Percentiles rank a stretch among this genome's conserved stretches.
Conservation (phyloP, 257 asterid genomes). For the Nicotiana tabacum region DNA sequence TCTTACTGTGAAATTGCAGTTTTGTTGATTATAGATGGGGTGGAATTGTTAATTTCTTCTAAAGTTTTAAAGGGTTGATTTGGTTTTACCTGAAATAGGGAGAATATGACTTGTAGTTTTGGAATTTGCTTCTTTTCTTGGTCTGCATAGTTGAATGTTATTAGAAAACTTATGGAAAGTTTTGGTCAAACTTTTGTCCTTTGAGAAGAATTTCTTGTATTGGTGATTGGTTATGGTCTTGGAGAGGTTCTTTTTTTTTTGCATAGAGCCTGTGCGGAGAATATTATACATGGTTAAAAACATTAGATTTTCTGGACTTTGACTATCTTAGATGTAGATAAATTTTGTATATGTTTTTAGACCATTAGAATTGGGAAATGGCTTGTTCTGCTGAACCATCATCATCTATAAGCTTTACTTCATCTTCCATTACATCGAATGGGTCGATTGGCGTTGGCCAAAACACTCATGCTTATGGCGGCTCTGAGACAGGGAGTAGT, state of each 20-base stretch:
- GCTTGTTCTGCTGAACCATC: conserved; percentile 44
- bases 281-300: background rate
- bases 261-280: background rate
- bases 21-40: background rate
- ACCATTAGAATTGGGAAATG: background rate
- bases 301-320: background rate
- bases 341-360: background rate
- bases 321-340: background rate
- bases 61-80: background rate
- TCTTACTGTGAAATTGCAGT: background rate
- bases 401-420: conserved; percentile 55
- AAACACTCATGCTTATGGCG: conserved; percentile 16
- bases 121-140: background rate
- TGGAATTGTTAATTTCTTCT: background rate
- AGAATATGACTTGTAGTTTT: background rate
- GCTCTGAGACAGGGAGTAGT: conserved; percentile 20
- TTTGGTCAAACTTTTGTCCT: background rate
- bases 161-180: background rate
- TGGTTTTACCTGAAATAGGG: background rate
- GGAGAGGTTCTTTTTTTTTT: background rate
- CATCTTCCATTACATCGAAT: conserved; percentile 46
- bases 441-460: conserved; percentile 31
- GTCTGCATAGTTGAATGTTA: background rate
- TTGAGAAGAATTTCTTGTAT: background rate
- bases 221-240: background rate